These are phyloP conservation scores for Gossypium herbaceum DNA, from an alignment of 345 rosid species.

Conservation along the genomic window DNA sequence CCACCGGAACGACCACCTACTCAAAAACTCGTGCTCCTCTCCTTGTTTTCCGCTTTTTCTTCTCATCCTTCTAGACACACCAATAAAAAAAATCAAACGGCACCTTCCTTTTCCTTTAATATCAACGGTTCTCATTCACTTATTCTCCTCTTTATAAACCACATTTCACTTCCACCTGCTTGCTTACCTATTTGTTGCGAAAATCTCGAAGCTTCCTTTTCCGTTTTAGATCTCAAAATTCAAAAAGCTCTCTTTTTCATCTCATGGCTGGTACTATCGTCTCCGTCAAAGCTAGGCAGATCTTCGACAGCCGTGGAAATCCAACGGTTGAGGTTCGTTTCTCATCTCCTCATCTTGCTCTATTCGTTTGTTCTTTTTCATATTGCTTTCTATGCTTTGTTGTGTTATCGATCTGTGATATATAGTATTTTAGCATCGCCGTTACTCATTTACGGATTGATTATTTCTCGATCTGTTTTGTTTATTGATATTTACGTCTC, in stretches of 20 bases:
- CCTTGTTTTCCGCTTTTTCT: no score
- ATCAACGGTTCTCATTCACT: neutral
- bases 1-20: neutral
- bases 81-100: neutral
- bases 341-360: neutral
- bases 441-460: neutral
- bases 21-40: neutral
- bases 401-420: constrained; percentile 19
- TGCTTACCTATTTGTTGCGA: no score
- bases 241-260: neutral
- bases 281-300: constrained; percentile 78
- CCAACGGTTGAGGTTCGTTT: constrained; percentile 85
- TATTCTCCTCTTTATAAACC: constrained; percentile 1
- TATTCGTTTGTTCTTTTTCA: no score
- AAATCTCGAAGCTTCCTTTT: neutral
- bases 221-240: constrained; percentile 3
- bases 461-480: constrained; percentile 11
- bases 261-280: constrained; percentile 60
- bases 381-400: constrained; percentile 15
- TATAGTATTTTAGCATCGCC: neutral
- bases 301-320: constrained; percentile 97
- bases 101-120: no score
- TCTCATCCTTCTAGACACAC: no score
- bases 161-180: neutral
- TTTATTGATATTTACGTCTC: neutral